A percentile compares a stretch with the other conserved stretches of the same genome.
phyloP scores from a whole-genome alignment of 306 rosid genomes.

The Cicer bijugum region DNA sequence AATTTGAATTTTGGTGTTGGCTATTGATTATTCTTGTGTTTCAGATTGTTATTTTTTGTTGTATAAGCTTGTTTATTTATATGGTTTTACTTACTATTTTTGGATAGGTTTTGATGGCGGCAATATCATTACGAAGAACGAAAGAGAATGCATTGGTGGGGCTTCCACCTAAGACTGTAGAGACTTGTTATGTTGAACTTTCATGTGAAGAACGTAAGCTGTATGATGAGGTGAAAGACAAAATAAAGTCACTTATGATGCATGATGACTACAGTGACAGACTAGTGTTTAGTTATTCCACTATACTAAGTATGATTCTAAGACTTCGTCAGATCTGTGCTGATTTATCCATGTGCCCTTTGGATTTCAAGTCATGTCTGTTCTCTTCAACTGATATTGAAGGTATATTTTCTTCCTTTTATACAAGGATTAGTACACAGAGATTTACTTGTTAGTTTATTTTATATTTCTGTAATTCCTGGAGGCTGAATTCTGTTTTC shows the following conservation, averaged over 20 bases:
- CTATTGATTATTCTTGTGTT: neutral
- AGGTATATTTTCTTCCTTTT: slow-evolving; percentile 52
- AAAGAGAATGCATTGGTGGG: slow-evolving; percentile 66
- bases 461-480: slow-evolving; percentile 14
- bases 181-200: slow-evolving; percentile 70
- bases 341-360: slow-evolving; percentile 69
- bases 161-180: slow-evolving; percentile 70
- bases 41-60: neutral
- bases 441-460: slow-evolving; percentile 32
- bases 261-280: slow-evolving; percentile 35
- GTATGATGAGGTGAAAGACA: slow-evolving; percentile 63
- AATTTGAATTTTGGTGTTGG: neutral
- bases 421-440: neutral
- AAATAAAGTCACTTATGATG: slow-evolving; percentile 46
- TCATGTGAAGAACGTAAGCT: slow-evolving; percentile 68
- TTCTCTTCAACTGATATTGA: slow-evolving; percentile 58
- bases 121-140: slow-evolving; percentile 79
- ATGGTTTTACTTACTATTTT: slow-evolving; percentile 6
- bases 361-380: slow-evolving; percentile 52
- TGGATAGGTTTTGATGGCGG: slow-evolving; percentile 68
- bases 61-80: slow-evolving; percentile 1
- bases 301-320: slow-evolving; percentile 62
- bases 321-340: slow-evolving; percentile 86
- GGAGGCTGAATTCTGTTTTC: slow-evolving; percentile 14
- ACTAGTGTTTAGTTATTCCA: slow-evolving; percentile 51